phyloP scores from a whole-genome alignment of 1,284 basidiomycete genomes.

The Boletus hoseneyae region DNA sequence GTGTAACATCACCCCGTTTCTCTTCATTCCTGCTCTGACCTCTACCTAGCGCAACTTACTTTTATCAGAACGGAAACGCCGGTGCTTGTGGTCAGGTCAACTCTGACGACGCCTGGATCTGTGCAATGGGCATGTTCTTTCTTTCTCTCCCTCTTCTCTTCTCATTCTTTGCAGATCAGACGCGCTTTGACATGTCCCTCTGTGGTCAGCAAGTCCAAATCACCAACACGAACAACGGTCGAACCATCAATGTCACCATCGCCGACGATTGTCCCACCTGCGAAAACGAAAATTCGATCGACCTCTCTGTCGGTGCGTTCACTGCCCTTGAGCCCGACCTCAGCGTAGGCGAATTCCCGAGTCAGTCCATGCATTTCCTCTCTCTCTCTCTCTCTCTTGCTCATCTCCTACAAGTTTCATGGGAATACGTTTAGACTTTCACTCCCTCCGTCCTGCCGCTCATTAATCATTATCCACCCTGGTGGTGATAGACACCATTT shows the following conservation, averaged over 20 bases:
- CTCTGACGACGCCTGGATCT: slow-evolving; percentile 64
- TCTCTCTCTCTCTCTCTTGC: not conserved
- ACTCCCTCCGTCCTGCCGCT: not conserved
- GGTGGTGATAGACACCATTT: slow-evolving; percentile 33
- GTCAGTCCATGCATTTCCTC: slow-evolving; percentile 36
- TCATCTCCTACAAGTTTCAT: slow-evolving; percentile 39
- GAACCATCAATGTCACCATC: slow-evolving; percentile 60
- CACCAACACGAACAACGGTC: slow-evolving; percentile 56
- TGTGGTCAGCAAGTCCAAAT: slow-evolving; percentile 69
- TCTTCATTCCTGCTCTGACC: slow-evolving; percentile 3
- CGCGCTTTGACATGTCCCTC: slow-evolving; percentile 52
- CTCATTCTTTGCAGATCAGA: slow-evolving; percentile 37
- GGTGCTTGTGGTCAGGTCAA: slow-evolving; percentile 75
- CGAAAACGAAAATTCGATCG: slow-evolving; percentile 61
- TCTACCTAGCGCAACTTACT: slow-evolving; percentile 62
- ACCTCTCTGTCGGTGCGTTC: slow-evolving; percentile 81
- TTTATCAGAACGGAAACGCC: slow-evolving; percentile 61
- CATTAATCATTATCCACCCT: slow-evolving; percentile 29
- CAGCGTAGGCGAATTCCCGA: slow-evolving; percentile 57
- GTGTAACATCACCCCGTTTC: slow-evolving; percentile 38
- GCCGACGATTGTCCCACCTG: slow-evolving; percentile 88
- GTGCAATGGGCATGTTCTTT: slow-evolving; percentile 56
- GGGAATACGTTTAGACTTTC: slow-evolving; percentile 37
- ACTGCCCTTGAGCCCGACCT: slow-evolving; percentile 47
- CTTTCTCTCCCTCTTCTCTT: not conserved